Conservation (phyloP, 768 basidiomycete species). For the Hysterangium stoloniferum region DNA sequence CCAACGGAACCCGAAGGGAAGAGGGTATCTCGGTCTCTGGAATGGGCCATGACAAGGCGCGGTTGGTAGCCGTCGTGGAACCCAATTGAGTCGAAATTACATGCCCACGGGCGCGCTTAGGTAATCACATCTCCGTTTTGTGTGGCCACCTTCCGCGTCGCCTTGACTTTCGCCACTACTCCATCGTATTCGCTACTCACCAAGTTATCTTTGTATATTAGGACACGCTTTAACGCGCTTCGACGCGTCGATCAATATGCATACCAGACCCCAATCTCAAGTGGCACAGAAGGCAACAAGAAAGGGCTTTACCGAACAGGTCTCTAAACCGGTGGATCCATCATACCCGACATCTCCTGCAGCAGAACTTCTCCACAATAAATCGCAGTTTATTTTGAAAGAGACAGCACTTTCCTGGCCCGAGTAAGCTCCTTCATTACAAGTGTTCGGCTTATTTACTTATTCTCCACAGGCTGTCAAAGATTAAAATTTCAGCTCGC, state of each 20-base stretch:
- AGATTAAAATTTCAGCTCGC: not conserved
- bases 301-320: constrained; percentile 4
- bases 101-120: too few species aligned
- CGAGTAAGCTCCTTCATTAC: not conserved
- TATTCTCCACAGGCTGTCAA: not conserved
- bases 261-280: too few species aligned
- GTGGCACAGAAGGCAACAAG: too few species aligned
- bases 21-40: constrained; percentile 25
- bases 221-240: too few species aligned
- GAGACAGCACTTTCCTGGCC: constrained; percentile 2
- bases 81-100: not conserved
- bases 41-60: not conserved
- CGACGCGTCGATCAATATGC: too few species aligned
- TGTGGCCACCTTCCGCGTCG: too few species aligned
- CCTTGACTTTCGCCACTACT: too few species aligned
- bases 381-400: not conserved
- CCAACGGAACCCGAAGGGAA: constrained; percentile 54
- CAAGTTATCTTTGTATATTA: too few species aligned
- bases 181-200: too few species aligned
- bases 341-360: not conserved
- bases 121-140: too few species aligned
- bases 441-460: not conserved
- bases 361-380: not conserved
- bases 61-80: not conserved
- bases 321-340: not conserved